phyloP scores from a whole-genome alignment of 2,329 filamentous ascomycete genomes.

The Neofusicoccum umdonicola region DNA sequence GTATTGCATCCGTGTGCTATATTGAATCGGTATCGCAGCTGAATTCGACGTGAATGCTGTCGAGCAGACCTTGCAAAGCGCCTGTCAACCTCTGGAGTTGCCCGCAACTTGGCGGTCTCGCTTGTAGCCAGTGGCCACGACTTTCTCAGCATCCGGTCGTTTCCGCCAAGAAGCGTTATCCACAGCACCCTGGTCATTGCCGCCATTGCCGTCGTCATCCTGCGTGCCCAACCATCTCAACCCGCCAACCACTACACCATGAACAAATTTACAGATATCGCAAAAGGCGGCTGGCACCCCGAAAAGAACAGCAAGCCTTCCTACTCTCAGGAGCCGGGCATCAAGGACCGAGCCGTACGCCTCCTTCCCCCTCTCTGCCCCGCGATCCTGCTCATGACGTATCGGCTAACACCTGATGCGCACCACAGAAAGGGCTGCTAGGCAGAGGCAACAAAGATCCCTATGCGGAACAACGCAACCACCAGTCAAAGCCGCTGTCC shows the following conservation, averaged over 20 bases:
- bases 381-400: slow-evolving; percentile 18
- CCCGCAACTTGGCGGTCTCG: no score
- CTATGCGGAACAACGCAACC: slow-evolving; percentile 39
- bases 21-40: no score
- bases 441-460: slow-evolving; percentile 53
- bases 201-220: slow-evolving; percentile 1
- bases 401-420: slow-evolving; percentile 15
- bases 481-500: slow-evolving; percentile 62
- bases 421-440: slow-evolving; percentile 55
- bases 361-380: background rate
- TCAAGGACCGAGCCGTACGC: slow-evolving; percentile 9
- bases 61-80: no score
- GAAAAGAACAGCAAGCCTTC: slow-evolving; percentile 26
- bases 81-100: no score
- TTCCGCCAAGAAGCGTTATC: background rate
- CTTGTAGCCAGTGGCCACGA: background rate
- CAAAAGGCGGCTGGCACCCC: slow-evolving; percentile 52
- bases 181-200: background rate
- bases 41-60: no score
- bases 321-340: background rate
- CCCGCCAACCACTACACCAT: slow-evolving; percentile 23
- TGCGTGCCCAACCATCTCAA: slow-evolving; percentile 9
- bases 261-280: slow-evolving; percentile 37
- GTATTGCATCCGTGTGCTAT: no score
- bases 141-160: background rate